Evolutionary conservation across 1,284 basidiomycete genomes (phyloP).

Genomic region (Fomitopsis betulina): DNA sequence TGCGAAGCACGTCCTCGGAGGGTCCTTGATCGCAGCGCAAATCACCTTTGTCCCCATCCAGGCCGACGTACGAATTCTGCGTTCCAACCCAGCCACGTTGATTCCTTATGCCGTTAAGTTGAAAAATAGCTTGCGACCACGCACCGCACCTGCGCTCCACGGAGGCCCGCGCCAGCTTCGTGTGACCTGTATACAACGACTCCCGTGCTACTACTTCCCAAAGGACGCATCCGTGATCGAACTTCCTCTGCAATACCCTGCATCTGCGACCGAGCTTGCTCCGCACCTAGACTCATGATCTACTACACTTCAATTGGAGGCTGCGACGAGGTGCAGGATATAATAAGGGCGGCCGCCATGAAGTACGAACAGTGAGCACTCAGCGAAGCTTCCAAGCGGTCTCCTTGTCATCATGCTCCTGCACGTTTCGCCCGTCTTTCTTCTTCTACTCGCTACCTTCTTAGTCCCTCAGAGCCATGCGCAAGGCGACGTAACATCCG

Average conservation of each 20-base stretch:
- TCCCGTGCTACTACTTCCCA: not conserved
- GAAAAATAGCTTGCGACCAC: not conserved
- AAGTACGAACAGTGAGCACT: not conserved
- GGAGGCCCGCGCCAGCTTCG: not conserved
- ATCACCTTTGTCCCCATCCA: not conserved
- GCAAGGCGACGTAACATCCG: too few relatives aligned
- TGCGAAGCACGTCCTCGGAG: too few relatives aligned
- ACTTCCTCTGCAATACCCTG: not conserved
- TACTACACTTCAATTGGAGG: not conserved
- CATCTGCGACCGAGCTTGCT: not conserved
- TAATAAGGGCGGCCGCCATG: not conserved
- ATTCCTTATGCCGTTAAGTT: not conserved
- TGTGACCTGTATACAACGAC: not conserved
- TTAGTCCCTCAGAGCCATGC: not conserved
- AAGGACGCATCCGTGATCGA: not conserved
- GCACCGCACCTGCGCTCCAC: not conserved
- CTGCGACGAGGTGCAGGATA: not conserved
- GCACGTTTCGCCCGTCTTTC: not conserved
- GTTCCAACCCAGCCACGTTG: not conserved
- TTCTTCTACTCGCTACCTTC: not conserved
- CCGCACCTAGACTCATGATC: not conserved
- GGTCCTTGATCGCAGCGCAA: too few relatives aligned
- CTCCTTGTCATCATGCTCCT: not conserved
- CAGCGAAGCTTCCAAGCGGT: not conserved
- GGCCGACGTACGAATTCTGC: not conserved